phyloP scores from a whole-genome alignment of 2,329 filamentous ascomycete genomes.

The Hymenoscyphus albidus region DNA sequence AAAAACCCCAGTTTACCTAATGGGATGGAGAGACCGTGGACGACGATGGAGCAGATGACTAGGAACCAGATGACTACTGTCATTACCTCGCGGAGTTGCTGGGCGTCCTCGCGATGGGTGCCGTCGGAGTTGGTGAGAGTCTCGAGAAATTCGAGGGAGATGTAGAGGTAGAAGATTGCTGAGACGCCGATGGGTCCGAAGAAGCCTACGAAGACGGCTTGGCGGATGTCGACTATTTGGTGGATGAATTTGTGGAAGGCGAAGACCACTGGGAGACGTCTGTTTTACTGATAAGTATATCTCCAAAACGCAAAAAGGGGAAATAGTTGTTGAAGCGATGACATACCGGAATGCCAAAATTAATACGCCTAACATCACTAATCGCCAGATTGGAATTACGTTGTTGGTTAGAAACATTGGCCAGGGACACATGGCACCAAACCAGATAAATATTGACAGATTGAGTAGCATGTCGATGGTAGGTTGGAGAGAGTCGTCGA shows the following conservation, averaged over 20 bases:
- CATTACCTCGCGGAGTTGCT: conserved; percentile 60
- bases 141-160: conserved; percentile 71
- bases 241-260: conserved; percentile 70
- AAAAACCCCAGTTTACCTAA: conserved; percentile 61
- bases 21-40: conserved; percentile 80
- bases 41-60: conserved; percentile 75
- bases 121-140: conserved; percentile 53
- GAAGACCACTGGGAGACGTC: conserved; percentile 70
- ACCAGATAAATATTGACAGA: conserved; percentile 79
- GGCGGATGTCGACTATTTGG: conserved; percentile 69
- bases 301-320: not conserved
- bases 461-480: conserved; percentile 95
- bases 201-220: conserved; percentile 85
- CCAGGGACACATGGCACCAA: conserved; percentile 84
- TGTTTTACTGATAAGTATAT: conserved; percentile 12
- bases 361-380: conserved; percentile 69
- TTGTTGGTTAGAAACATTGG: conserved; percentile 60
- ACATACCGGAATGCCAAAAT: conserved; percentile 65
- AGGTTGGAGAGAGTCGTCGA: conserved; percentile 88
- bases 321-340: too few species aligned
- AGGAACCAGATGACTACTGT: conserved; percentile 82
- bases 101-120: conserved; percentile 60
- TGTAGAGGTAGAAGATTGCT: conserved; percentile 84
- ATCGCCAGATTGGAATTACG: conserved; percentile 68
- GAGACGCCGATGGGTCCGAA: conserved; percentile 91